Evolutionary conservation across 1,284 basidiomycete species (phyloP), one percentile per base, ranked within the genome.

Genomic region (Ganoderma lingzhi): DNA sequence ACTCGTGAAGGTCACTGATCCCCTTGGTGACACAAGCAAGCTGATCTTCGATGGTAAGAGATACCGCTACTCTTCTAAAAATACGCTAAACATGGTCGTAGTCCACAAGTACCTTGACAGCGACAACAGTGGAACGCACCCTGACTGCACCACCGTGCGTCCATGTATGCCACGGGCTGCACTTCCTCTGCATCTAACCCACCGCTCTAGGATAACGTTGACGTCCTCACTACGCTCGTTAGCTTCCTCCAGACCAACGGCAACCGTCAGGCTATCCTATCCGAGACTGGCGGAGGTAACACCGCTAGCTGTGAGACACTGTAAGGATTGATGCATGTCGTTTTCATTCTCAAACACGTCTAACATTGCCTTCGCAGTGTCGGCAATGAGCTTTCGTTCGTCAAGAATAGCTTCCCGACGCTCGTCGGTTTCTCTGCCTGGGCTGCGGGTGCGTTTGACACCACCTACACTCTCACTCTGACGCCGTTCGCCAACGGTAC

Each of bases 61-160:
- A 45, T 41, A 48, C 17, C 30, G 17, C 28, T 51, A 35, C 14
- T 1, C 42, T 39, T 32, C 19, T 37, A 2, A 39, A 8, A 30
- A 6, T 70, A 79, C 64, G 74, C 78, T 64, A 19, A 64, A n/a
- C 3, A n/a, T 9, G 14, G 28, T 12, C 19, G 6, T n/a, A 83
- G 87, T 88, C 4, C 88, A 89, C 82, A 86, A 88, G 78, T 90
- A 90, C 78, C 84, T 88, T 70, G 88, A 90, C 77, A 81, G 80
- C 65, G 87, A 89, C 77, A 87, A 87, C 77, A 85, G 84, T 53
- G 88, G 89, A 62, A 88, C 86, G 4, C 83, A 85, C 74, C 72
- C 83, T 14, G 83, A 86, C 70, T 83, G 84, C 71, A 83, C 82
- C 56, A 87, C 85, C 17, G 80, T 80, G 68, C 41, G 75, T 65